phyloP scores from a whole-genome alignment of 805 yeast species.

The Spathaspora hagerdaliae region DNA sequence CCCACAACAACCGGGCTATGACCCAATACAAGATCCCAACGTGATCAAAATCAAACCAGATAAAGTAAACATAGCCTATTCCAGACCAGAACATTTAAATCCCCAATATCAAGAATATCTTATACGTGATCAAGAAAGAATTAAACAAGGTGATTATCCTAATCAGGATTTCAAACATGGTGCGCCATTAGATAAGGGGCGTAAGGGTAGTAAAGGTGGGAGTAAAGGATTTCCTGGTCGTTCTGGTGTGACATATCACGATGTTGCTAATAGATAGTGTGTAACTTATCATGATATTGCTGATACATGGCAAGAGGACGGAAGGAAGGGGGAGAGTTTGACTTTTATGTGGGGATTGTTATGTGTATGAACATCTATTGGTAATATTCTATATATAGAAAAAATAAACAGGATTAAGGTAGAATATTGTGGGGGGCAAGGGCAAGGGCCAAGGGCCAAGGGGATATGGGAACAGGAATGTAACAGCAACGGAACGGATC shows the following conservation, averaged over 20 bases:
- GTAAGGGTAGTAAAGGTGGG: conserved; percentile 9
- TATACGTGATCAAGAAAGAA: conserved; percentile 26
- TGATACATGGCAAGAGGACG: no score
- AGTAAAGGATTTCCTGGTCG: conserved; percentile 36
- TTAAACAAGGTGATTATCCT: conserved; percentile 30
- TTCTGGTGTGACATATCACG: conserved; percentile 31
- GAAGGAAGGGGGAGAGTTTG: not conserved
- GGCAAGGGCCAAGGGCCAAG: no score
- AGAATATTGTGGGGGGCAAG: no score
- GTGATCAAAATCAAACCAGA: conserved; percentile 27
- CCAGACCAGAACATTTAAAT: conserved; percentile 32
- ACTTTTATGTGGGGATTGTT: no score
- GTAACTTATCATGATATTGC: no score
- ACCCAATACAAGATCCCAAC: conserved; percentile 14
- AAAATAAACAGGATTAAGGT: no score
- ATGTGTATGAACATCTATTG: no score
- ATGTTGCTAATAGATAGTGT: conserved; percentile 26
- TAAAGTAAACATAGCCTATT: conserved; percentile 32
- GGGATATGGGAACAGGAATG: no score
- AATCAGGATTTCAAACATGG: conserved; percentile 1
- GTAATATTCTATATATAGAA: no score
- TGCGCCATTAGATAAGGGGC: conserved; percentile 31
- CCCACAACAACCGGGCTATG: conserved; percentile 8
- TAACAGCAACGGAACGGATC: no score
- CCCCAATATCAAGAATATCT: conserved; percentile 35